Conservation (phyloP, 805 yeast genomes). For the Metschnikowia reukaufii region DNA sequence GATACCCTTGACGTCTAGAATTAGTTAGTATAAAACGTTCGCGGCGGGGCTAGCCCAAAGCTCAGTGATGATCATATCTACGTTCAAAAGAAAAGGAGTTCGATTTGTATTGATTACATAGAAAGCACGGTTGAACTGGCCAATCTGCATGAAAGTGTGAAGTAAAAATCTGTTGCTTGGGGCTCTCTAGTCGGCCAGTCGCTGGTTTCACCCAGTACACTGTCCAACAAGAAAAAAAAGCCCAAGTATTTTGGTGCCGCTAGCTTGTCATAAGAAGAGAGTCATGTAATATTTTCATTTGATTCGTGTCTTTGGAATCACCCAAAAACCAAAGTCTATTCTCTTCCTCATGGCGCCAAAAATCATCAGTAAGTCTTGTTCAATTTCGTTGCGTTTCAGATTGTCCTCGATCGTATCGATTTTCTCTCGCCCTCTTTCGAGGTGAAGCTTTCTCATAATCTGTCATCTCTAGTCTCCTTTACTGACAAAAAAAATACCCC, state of each 20-base stretch:
- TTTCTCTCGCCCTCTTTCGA: conserved; percentile 13
- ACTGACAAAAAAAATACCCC: conserved; percentile 8
- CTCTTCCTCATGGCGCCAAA: conserved; percentile 16
- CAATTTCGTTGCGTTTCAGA: conserved; percentile 13
- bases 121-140: conserved; percentile 19
- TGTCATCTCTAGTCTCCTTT: conserved; percentile 19
- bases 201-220: conserved; percentile 12
- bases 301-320: not conserved
- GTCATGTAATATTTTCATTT: not conserved
- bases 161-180: conserved; percentile 8
- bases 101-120: conserved; percentile 24
- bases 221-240: not conserved
- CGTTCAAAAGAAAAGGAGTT: conserved; percentile 21
- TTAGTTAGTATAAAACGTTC: conserved; percentile 29
- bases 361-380: conserved; percentile 5
- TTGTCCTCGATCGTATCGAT: conserved; percentile 12
- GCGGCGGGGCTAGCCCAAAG: conserved; percentile 2
- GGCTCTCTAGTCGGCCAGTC: not conserved
- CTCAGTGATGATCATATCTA: conserved; percentile 14
- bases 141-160: conserved; percentile 15
- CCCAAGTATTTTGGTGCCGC: conserved; percentile 7
- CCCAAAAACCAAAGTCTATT: not conserved
- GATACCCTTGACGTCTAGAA: conserved; percentile 93
- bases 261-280: conserved; percentile 12
- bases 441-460: conserved; percentile 18